Evolutionary conservation across 805 yeast species (phyloP).

Genomic region (Starmerella stigmatis): DNA sequence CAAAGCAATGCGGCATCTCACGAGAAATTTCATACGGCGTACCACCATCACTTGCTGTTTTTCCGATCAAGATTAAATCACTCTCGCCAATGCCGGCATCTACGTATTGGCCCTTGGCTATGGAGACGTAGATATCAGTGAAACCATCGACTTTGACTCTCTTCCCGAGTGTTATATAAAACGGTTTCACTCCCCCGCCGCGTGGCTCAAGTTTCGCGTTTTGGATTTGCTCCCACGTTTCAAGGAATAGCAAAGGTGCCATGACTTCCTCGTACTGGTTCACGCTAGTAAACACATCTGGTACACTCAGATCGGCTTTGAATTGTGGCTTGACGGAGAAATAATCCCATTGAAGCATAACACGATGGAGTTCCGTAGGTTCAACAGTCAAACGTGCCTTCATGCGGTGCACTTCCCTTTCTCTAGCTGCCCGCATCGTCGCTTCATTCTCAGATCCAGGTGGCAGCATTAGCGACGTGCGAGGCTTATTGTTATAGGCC

Average conservation of each 20-base stretch:
- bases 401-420: conserved; percentile 64
- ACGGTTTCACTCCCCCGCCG: conserved; percentile 41
- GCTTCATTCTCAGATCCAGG: neutral
- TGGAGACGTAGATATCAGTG: conserved; percentile 72
- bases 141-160: conserved; percentile 77
- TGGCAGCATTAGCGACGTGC: neutral
- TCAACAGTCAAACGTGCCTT: conserved; percentile 68
- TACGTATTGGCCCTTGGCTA: conserved; percentile 42
- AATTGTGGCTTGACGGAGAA: conserved; percentile 44
- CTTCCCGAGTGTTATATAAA: conserved; percentile 61
- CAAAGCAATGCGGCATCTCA: conserved; percentile 48
- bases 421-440: conserved; percentile 28
- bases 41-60: conserved; percentile 28
- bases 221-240: conserved; percentile 87
- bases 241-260: conserved; percentile 73
- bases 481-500: conserved; percentile 10
- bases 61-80: conserved; percentile 58
- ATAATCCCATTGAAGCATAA: conserved; percentile 69
- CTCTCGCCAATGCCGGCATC: conserved; percentile 57
- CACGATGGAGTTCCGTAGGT: conserved; percentile 59
- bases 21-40: neutral
- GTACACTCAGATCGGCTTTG: conserved; percentile 38
- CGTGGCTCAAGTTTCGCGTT: conserved; percentile 49
- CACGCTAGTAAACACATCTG: conserved; percentile 45
- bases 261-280: conserved; percentile 59